Base-by-base conservation (phyloP, 1,284 basidiomycete species). In the Phylloboletellus chloephorus region DNA sequence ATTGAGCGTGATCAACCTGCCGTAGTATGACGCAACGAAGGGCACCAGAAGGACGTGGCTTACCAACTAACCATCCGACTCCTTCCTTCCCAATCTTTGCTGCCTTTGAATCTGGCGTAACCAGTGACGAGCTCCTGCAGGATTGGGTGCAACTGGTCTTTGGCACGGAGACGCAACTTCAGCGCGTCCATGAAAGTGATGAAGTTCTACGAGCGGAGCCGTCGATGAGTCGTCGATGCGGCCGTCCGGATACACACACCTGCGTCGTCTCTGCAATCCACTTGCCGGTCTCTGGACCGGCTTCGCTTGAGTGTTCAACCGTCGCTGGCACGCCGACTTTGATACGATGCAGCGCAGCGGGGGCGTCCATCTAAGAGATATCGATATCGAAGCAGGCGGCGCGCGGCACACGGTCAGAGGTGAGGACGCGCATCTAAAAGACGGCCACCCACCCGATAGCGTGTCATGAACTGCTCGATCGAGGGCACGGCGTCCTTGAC, bases 221-320 rank as follows among this genome's bases (percentile, higher is more conserved):
- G 7, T 29, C 28, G 31, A 32, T 46, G 31, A 31, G 20, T 19
- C 9, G 21, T 39, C 3, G 16, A 35, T 17, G 17, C 9, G 1
- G n/a, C 7, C 21, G 7, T 9, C 16, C 5, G 22, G 25, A 29
- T 17, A 17, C 9, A 34, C 38, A 64, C 70, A 88, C 91, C 73
- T 96, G 91, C 0, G 96, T 98, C 4, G 94, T 97, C 64, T 98
- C 93, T 4, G 95, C 95, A n/a, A 98, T 92, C 83, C 89, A 92
- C 65, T 97, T 95, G 21, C 89, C 89, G 0, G 89, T 89, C 64
- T 97, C 93, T 4, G 84, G 83, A 37, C 74, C 87, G 31, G 72
- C 80, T 66, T 76, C 88, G 61, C 74, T 90, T 51, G 68, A 90
- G 61, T 98, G 95, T 61, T 98, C 94, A 1, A 98, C 87, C 0